Percentiles rank a stretch among this genome's conserved stretches.
These are phyloP conservation scores for Myriangium duriaei DNA, from an alignment of 2,329 filamentous ascomycete genomes.

Conservation along the genomic window DNA sequence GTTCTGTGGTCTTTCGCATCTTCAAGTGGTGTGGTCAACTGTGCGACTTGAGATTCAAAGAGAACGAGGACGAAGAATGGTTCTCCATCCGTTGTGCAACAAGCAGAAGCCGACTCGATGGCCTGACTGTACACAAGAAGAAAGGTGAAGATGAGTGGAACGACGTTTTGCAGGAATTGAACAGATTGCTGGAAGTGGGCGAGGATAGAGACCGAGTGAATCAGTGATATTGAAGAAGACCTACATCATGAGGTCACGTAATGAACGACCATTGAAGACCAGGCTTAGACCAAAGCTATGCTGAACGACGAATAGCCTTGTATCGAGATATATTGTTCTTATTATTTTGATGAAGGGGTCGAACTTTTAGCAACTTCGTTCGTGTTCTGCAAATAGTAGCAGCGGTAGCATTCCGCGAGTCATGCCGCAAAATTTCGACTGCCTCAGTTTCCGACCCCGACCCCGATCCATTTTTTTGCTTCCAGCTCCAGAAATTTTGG, in stretches of 20 bases:
- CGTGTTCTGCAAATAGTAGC: too few species aligned
- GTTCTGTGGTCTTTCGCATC: conserved; percentile 21
- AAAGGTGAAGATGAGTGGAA: conserved; percentile 9
- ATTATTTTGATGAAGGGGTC: too few species aligned
- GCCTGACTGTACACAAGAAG: conserved; percentile 9
- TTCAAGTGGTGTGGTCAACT: conserved; percentile 24
- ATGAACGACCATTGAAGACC: too few species aligned
- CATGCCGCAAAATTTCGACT: background rate
- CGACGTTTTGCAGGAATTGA: conserved; percentile 4
- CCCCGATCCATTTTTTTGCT: background rate
- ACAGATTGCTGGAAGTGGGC: conserved; percentile 5
- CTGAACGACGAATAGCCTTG: too few species aligned
- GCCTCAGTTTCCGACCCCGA: background rate
- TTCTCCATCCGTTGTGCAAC: conserved; percentile 12
- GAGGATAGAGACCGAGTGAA: conserved; percentile 1
- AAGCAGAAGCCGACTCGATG: background rate
- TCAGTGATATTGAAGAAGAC: too few species aligned
- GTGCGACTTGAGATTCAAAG: conserved; percentile 20
- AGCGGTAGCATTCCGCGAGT: too few species aligned
- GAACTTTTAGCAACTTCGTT: too few species aligned
- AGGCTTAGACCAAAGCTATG: too few species aligned
- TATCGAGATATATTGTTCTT: too few species aligned
- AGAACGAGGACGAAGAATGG: conserved; percentile 7
- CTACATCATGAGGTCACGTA: too few species aligned
- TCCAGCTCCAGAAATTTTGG: background rate